These are phyloP conservation scores for Trypanosoma melophagium DNA, from an alignment of 208 protist species.

Conservation along the genomic window DNA sequence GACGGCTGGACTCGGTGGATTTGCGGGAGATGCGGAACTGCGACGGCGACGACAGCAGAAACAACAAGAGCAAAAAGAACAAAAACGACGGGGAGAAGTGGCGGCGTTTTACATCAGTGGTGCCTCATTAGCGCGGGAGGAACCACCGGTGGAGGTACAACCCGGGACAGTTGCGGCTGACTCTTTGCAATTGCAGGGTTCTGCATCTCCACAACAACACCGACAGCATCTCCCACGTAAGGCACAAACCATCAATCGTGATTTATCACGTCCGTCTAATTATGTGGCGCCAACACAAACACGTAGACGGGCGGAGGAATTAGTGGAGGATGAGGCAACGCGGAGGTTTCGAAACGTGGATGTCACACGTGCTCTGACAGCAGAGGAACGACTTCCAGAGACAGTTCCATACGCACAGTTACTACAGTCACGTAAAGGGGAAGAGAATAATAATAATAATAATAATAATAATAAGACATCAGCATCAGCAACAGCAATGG, in stretches of 20 bases:
- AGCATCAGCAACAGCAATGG: constrained; percentile 1
- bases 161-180: background rate
- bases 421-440: constrained; percentile 17
- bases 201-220: background rate
- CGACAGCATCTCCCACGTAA: constrained; percentile 17
- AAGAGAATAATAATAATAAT: background rate
- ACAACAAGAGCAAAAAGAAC: constrained; percentile 16
- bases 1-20: constrained; percentile 8
- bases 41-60: constrained; percentile 29
- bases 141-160: background rate
- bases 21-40: constrained; percentile 38
- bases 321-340: constrained; percentile 80
- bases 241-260: constrained; percentile 58
- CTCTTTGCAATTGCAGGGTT: background rate
- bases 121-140: constrained; percentile 7
- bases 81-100: constrained; percentile 56
- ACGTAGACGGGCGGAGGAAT: constrained; percentile 13
- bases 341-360: constrained; percentile 72
- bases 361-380: constrained; percentile 61
- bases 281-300: constrained; percentile 33
- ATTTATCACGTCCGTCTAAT: constrained; percentile 52
- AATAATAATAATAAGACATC: background rate
- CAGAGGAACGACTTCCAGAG: constrained; percentile 65
- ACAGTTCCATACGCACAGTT: constrained; percentile 56
- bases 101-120: constrained; percentile 77